Percentiles rank a stretch among this genome's conserved stretches.
Evolutionary conservation across 106 monocot species (phyloP).

Genomic region (Dioscorea zingiberensis): DNA sequence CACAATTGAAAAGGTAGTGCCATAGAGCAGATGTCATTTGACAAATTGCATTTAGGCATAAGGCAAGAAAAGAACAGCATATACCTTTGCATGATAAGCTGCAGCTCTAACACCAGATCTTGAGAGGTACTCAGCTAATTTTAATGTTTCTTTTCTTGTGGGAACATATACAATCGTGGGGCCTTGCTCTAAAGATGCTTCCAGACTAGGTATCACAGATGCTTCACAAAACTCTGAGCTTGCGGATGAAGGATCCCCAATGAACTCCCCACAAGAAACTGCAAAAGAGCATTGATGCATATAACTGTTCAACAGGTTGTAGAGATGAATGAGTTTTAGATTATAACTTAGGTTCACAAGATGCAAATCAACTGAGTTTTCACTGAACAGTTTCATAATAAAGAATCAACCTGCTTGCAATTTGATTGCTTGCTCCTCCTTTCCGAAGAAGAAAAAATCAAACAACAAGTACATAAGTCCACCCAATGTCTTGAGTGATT

Average conservation of each 20-base stretch:
- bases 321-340: neutral
- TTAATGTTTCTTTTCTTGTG: constrained; percentile 77
- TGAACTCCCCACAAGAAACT: constrained; percentile 75
- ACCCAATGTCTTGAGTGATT: too few species aligned
- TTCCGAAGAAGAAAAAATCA: too few species aligned
- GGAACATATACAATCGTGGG: constrained; percentile 96
- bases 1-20: too few species aligned
- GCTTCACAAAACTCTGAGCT: constrained; percentile 8
- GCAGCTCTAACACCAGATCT: constrained; percentile 79
- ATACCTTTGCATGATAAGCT: constrained; percentile 98
- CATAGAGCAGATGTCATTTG: too few species aligned
- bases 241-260: constrained; percentile 16
- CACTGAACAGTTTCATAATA: too few species aligned
- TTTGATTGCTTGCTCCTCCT: too few species aligned
- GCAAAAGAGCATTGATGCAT: constrained; percentile 4
- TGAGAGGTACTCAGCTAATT: constrained; percentile 56
- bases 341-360: neutral
- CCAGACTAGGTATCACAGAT: constrained; percentile 19
- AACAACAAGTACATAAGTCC: too few species aligned
- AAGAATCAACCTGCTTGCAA: too few species aligned
- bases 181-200: constrained; percentile 38
- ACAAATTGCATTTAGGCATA: too few species aligned
- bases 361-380: too few species aligned
- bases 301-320: neutral
- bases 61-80: too few species aligned